These are phyloP conservation scores for Sarocladium oryzae DNA, from an alignment of 2,329 filamentous ascomycete species.

Conservation along the genomic window DNA sequence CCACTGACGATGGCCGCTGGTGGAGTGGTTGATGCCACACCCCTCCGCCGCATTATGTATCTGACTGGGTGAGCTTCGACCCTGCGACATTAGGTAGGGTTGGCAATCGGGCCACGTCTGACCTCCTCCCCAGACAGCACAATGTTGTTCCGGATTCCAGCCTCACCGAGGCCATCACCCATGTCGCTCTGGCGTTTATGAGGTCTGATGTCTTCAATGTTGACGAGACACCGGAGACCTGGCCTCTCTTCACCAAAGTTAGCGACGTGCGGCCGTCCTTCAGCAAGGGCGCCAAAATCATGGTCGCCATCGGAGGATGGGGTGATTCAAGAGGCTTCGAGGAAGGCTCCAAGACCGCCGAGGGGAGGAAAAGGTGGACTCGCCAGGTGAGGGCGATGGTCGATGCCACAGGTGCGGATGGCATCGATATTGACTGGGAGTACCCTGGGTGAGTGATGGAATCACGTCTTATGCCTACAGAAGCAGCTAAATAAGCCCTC, in stretches of 20 bases:
- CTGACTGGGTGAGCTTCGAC: conserved; percentile 43
- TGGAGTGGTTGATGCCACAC: neutral
- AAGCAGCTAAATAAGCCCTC: no score
- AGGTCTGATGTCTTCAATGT: conserved; percentile 45
- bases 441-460: conserved; percentile 38
- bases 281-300: conserved; percentile 48
- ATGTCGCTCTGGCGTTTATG: conserved; percentile 54
- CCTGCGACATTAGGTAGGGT: no score
- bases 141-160: conserved; percentile 30
- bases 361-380: conserved; percentile 51
- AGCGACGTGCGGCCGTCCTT: conserved; percentile 41
- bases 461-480: neutral
- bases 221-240: conserved; percentile 25
- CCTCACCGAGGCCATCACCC: conserved; percentile 41
- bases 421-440: conserved; percentile 60
- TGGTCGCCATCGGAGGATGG: conserved; percentile 71
- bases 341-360: conserved; percentile 43
- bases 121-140: conserved; percentile 35
- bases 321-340: conserved; percentile 61
- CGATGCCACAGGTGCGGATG: conserved; percentile 56
- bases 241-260: conserved; percentile 49
- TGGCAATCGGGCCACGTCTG: neutral
- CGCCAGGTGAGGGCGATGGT: conserved; percentile 60
- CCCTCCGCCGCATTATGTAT: conserved; percentile 24
- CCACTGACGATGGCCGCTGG: neutral